These are phyloP conservation scores for Davidsoniella virescens DNA, from an alignment of 2,329 filamentous ascomycete species.

Conservation along the genomic window DNA sequence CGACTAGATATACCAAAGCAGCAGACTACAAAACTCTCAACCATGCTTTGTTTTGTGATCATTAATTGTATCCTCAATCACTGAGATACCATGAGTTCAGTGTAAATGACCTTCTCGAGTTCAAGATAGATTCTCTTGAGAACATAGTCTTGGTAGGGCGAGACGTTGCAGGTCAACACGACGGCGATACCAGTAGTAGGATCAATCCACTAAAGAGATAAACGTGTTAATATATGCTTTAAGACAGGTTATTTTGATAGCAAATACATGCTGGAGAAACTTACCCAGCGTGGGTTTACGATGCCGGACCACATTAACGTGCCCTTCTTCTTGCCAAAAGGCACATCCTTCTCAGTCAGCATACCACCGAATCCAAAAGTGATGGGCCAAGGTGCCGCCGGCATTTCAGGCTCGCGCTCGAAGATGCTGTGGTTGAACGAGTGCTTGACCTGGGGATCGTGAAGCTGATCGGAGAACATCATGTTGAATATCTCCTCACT, in stretches of 20 bases:
- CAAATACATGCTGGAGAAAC: constrained; percentile 12
- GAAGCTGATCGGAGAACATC: constrained; percentile 27
- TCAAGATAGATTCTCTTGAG: constrained; percentile 23
- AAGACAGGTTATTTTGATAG: not conserved
- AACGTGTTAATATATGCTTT: not conserved
- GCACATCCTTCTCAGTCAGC: constrained; percentile 24
- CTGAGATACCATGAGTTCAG: constrained; percentile 10
- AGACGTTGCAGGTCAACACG: constrained; percentile 23
- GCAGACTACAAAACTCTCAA: too few relatives aligned
- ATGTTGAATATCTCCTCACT: constrained; percentile 18
- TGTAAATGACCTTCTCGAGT: constrained; percentile 25
- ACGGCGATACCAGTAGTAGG: constrained; percentile 24
- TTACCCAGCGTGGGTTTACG: constrained; percentile 27
- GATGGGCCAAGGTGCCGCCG: constrained; percentile 17
- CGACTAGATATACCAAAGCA: too few relatives aligned
- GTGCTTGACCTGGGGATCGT: constrained; percentile 17
- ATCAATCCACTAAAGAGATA: constrained; percentile 21
- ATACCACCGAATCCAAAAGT: constrained; percentile 25
- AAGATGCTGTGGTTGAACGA: constrained; percentile 15
- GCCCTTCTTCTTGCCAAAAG: constrained; percentile 25
- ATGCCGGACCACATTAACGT: constrained; percentile 30
- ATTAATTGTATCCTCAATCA: not conserved
- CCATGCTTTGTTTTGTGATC: too few relatives aligned
- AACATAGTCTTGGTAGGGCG: constrained; percentile 24
- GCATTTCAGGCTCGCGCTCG: constrained; percentile 22